Base-by-base conservation (phyloP, 441 rosid species). In the Eruca vesicaria region DNA sequence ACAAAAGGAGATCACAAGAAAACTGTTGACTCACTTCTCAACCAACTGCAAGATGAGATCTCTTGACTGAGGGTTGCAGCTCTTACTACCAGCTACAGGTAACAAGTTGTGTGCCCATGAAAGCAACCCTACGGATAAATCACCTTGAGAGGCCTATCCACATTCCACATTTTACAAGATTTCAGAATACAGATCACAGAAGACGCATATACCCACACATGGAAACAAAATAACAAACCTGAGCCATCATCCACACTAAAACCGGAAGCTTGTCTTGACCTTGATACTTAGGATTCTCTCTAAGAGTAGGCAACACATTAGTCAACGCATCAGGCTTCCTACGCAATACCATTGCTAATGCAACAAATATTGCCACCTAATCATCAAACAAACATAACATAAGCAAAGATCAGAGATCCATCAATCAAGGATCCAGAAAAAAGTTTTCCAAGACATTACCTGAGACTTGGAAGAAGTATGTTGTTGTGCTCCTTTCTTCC, bases 201-300 rank as follows among this genome's bases (percentile, higher is more conserved):
- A 66, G n/a, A n/a, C n/a, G 15, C 71, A 56, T 2, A 48, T 2
- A 23, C 26, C 58, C 19, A 58, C 19, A 38, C 1, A 14, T 48
- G 2, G 10, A 87, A 94, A 32, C 1, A 6, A 41, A 5, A 6
- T 3, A 59, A 5, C 65, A 18, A 65, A 73, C 77, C 95, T 94
- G 97, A 59, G 86, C 83, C 76, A 90, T 82, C 89, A 84, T 84
- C 98, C 97, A 94, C 18, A 84, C 83, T 65, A 79, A 69, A 59
- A 92, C 83, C 2, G 86, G 88, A 80, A 90, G 91, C 81, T 89
- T 94, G 79, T 94, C 98, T 76, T 90, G 97, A 59, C 95, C 97
- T 53, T 86, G 90, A 81, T 87, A 93, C 86, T 87, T 93, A 1
- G 84, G 64, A 82, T 63, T 84, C 38, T 89, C 97, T 79, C 87